Evolutionary conservation across 768 basidiomycete genomes (phyloP).

Genomic region (Mycena pura): DNA sequence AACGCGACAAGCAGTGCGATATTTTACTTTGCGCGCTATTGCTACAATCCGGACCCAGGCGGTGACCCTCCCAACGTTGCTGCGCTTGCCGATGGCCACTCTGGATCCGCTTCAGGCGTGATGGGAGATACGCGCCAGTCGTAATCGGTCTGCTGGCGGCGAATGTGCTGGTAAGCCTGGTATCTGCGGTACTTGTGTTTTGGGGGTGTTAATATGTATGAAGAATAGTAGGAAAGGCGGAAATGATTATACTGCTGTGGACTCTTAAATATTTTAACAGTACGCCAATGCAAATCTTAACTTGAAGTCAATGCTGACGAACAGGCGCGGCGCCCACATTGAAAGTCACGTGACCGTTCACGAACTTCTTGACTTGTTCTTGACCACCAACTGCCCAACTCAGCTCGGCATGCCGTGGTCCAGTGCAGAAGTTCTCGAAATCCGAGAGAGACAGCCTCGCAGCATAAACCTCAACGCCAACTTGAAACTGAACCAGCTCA

Average conservation of each 20-base stretch:
- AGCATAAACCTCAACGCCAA: neutral
- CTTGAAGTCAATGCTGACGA: no score
- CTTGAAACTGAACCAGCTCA: neutral
- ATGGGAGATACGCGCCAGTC: slow-evolving; percentile 8
- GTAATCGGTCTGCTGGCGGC: slow-evolving; percentile 6
- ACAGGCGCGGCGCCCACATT: no score
- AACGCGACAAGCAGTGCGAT: slow-evolving; percentile 36
- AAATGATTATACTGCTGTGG: neutral
- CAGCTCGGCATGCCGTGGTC: neutral
- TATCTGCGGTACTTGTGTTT: neutral
- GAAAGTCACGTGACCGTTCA: no score
- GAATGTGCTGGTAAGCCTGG: slow-evolving; percentile 2
- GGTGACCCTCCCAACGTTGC: neutral
- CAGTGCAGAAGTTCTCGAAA: neutral
- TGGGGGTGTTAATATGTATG: slow-evolving; percentile 1
- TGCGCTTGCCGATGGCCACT: neutral
- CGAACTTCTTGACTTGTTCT: no score
- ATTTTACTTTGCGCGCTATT: slow-evolving; percentile 40
- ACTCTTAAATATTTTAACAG: slow-evolving; percentile 11
- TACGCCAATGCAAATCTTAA: no score
- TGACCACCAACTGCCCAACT: no score
- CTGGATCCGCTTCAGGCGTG: neutral
- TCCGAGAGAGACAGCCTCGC: neutral
- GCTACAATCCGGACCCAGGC: slow-evolving; percentile 29
- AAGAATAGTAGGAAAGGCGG: neutral